Conservation (phyloP, 140 eudicot species). For the Cichorium intybus region DNA sequence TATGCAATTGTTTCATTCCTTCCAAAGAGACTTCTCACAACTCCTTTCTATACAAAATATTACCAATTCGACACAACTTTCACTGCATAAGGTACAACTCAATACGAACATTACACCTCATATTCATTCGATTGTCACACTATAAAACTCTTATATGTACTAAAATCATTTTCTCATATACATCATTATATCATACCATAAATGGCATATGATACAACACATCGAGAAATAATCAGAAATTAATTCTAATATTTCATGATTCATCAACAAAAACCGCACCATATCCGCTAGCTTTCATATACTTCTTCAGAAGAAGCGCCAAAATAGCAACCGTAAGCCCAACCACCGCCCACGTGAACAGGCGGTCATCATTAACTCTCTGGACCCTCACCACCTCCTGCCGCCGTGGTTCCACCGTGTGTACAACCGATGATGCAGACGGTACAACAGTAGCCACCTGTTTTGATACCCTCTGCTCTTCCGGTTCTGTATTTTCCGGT, state of each 20-base stretch:
- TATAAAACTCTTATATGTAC: slow-evolving; percentile 13
- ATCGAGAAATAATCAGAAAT: slow-evolving; percentile 3
- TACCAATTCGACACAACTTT: background rate
- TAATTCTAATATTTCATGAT: slow-evolving; percentile 37
- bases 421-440: slow-evolving; percentile 18
- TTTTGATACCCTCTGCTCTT: slow-evolving; percentile 23
- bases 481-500: slow-evolving; percentile 33
- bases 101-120: background rate
- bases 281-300: slow-evolving; percentile 69
- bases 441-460: slow-evolving; percentile 28
- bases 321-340: slow-evolving; percentile 82
- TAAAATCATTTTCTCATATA: slow-evolving; percentile 13
- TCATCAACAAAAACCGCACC: slow-evolving; percentile 72
- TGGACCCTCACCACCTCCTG: slow-evolving; percentile 48
- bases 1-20: background rate
- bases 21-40: background rate
- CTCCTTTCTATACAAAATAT: background rate
- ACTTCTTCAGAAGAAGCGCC: slow-evolving; percentile 75
- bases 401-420: slow-evolving; percentile 27
- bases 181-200: slow-evolving; percentile 24
- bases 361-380: slow-evolving; percentile 71
- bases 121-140: background rate
- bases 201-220: background rate
- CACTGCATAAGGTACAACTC: slow-evolving; percentile 7
- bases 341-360: slow-evolving; percentile 88